Conservation (phyloP, 2,329 filamentous ascomycete species). For the Penicillium sp. region DNA sequence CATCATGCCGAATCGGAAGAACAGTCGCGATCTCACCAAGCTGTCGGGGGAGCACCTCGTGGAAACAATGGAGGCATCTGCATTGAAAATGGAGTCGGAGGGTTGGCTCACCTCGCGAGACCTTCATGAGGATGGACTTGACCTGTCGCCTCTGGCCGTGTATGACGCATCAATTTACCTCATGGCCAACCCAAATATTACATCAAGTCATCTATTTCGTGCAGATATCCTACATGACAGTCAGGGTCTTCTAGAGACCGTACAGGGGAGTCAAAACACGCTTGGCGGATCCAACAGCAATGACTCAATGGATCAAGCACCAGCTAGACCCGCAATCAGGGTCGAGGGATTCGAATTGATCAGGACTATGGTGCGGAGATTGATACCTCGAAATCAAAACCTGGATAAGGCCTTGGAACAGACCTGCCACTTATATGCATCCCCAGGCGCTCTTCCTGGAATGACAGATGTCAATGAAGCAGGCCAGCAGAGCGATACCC, state of each 20-base stretch:
- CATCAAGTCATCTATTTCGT: conserved; percentile 55
- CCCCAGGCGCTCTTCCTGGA: not conserved
- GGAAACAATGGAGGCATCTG: conserved; percentile 28
- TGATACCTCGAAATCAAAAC: conserved; percentile 77
- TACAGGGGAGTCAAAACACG: conserved; percentile 28
- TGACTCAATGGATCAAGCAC: not conserved
- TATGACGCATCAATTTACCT: conserved; percentile 50
- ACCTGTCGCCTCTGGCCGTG: conserved; percentile 31
- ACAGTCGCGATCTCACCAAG: conserved; percentile 20
- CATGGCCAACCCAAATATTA: conserved; percentile 54
- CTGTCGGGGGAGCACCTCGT: conserved; percentile 27
- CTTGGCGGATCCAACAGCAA: too few species aligned
- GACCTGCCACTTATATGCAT: conserved; percentile 68
- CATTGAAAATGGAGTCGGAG: conserved; percentile 17
- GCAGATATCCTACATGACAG: conserved; percentile 59
- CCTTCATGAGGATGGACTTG: conserved; percentile 23
- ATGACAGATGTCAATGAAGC: conserved; percentile 20
- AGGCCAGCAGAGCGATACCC: conserved; percentile 11
- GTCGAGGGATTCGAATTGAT: conserved; percentile 42
- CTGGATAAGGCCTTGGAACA: conserved; percentile 73
- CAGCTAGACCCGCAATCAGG: conserved; percentile 19
- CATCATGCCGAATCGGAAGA: conserved; percentile 21
- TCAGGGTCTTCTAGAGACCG: conserved; percentile 33
- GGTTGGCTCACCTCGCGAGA: conserved; percentile 35
- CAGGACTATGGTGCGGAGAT: conserved; percentile 65